phyloP scores from a whole-genome alignment of 192 early-diverging fungal genomes.

The Coemansia sp. region DNA sequence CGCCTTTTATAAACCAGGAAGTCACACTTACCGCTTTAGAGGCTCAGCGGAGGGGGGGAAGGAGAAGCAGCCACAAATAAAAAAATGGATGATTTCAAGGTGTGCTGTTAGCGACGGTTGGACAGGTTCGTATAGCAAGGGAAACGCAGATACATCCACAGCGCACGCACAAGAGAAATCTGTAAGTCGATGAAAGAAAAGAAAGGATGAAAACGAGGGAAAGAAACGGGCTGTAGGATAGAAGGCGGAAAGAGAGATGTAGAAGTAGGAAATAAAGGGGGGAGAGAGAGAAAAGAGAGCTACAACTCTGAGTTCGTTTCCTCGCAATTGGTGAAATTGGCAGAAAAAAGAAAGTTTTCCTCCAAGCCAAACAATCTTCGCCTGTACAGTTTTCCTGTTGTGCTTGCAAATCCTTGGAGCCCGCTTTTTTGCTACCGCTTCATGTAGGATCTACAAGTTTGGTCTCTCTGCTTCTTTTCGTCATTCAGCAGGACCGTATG shows the following conservation, averaged over 20 bases:
- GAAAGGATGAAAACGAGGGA: neutral
- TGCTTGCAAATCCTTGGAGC: constrained; percentile 10
- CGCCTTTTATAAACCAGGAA: too few species aligned
- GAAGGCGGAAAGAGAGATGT: neutral
- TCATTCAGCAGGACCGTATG: neutral
- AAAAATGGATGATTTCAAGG: too few species aligned
- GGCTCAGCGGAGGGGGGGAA: too few species aligned
- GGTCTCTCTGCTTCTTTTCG: neutral
- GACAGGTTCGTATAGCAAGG: too few species aligned
- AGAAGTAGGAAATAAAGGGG: constrained; percentile 6
- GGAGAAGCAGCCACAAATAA: too few species aligned
- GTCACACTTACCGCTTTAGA: too few species aligned
- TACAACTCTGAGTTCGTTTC: too few species aligned
- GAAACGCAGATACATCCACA: constrained; percentile 1
- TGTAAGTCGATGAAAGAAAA: neutral
- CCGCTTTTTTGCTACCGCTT: neutral
- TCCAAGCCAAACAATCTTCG: neutral
- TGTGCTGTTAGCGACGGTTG: too few species aligned
- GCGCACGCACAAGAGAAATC: neutral
- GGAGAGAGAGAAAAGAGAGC: constrained; percentile 5
- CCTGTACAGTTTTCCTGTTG: neutral
- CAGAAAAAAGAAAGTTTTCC: neutral
- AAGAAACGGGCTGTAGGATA: neutral
- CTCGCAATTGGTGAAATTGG: constrained; percentile 3
- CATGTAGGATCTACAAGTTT: constrained; percentile 2